phyloP scores from a whole-genome alignment of 768 basidiomycete species.

The Suillus hirtellus region DNA sequence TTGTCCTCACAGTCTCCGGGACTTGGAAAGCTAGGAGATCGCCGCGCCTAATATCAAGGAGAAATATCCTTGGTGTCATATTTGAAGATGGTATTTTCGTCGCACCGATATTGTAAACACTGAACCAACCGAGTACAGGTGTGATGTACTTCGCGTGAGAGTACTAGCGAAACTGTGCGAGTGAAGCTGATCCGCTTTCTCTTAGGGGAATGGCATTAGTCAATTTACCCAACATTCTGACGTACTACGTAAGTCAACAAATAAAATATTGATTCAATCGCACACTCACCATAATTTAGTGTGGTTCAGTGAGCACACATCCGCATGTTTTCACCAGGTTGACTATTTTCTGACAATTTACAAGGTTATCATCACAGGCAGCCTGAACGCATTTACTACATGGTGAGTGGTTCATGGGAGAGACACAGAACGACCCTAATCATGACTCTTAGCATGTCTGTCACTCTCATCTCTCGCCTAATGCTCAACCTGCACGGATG shows the following conservation, averaged over 20 bases:
- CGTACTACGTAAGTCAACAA: conserved; percentile 34
- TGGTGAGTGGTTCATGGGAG: conserved; percentile 33
- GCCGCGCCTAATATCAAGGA: conserved; percentile 26
- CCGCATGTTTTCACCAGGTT: not conserved
- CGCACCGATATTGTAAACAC: not conserved
- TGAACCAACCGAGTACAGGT: conserved; percentile 32
- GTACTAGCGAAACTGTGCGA: conserved; percentile 17
- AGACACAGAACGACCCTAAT: not conserved
- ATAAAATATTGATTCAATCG: not conserved
- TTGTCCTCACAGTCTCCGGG: conserved; percentile 46
- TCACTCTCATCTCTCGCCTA: conserved; percentile 55
- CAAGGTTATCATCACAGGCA: conserved; percentile 33
- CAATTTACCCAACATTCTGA: conserved; percentile 50
- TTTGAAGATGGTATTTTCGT: conserved; percentile 49
- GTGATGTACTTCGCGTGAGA: conserved; percentile 58
- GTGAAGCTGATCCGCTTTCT: not conserved
- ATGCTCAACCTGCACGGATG: conserved; percentile 55
- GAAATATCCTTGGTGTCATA: conserved; percentile 42
- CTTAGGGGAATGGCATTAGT: conserved; percentile 50
- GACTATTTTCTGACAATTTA: not conserved
- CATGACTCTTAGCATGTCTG: conserved; percentile 40
- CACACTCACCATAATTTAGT: not conserved
- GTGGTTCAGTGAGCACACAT: not conserved
- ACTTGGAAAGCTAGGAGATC: conserved; percentile 39
- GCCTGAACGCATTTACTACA: conserved; percentile 51